Evolutionary conservation across 176 grass and related monocot species (phyloP).

Genomic region (Thalia dealbata): DNA sequence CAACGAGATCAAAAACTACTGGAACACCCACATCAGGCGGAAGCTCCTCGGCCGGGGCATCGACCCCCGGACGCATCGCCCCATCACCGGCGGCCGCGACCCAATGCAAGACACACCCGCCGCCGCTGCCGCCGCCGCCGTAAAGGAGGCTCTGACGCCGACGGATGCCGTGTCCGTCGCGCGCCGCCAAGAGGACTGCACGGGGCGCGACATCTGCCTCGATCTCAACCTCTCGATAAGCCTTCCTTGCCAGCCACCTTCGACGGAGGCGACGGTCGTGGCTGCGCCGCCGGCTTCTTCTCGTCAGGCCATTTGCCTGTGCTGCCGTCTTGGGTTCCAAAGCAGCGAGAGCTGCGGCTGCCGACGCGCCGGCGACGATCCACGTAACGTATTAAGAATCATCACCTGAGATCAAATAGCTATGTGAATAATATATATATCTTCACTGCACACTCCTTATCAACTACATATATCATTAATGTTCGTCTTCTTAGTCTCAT

Average conservation of each 20-base stretch:
- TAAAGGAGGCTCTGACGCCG: not conserved
- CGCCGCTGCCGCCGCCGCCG: too few species aligned
- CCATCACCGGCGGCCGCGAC: not conserved
- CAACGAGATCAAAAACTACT: conserved; percentile 25
- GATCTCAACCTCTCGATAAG: not conserved
- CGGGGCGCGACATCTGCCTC: not conserved
- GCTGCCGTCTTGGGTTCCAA: not conserved
- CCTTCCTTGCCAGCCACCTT: not conserved
- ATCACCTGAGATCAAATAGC: not conserved
- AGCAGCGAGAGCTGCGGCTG: not conserved
- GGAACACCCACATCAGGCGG: conserved; percentile 19
- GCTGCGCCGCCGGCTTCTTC: not conserved
- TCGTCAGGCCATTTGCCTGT: not conserved
- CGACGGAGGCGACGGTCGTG: not conserved
- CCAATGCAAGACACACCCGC: too few species aligned
- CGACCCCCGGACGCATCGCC: conserved; percentile 13
- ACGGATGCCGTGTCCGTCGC: not conserved
- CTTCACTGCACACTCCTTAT: too few species aligned
- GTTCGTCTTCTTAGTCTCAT: too few species aligned
- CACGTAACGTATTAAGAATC: not conserved
- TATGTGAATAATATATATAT: too few species aligned
- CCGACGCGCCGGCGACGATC: not conserved
- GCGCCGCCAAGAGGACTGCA: not conserved
- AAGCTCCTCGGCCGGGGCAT: conserved; percentile 16
- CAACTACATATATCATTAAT: too few species aligned